Base-by-base conservation (phyloP, 495 filamentous ascomycete genomes). In the Physcia stellaris region DNA sequence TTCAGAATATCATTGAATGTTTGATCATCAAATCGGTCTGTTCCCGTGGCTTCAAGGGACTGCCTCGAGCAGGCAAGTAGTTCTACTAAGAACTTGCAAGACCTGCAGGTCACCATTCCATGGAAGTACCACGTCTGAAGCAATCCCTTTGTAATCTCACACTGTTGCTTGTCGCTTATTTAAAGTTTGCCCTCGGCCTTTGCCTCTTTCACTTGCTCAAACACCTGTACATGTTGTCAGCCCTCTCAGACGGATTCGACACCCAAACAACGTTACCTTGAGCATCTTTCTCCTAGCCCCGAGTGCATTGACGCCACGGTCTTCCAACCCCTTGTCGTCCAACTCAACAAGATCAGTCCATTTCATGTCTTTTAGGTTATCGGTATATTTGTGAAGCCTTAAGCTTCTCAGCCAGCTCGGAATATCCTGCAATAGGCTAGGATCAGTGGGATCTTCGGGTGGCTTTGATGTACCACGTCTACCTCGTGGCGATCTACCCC, bases 271-370 rank as follows among this genome's bases (percentile, higher is more conserved):
- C 59, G 68, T 53, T 42, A 84, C 90, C 75, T 98, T 98, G 32
- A 98, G 64, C 86, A 98, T 94, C 70, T 98, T 98, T 60, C 86
- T 83, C 41, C 90, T 70, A 15, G 90, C 90, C 47, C 90, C 90
- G 43, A 95, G 69, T 30, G 90, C 90, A 57, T 94, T 95, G 23
- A 98, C 90, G 33, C 90, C 90, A 38, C 84, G 77, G 9, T 86
- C 81, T 59, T 96, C 88, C 49, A 98, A 66, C 39, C 83, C 86
- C 59, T 86, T 87, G 53, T 98, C 92, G 56, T 93, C 83, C 42
- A 98, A 66, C 58, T 86, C 80, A 46, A 98, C 62, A 50, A 98
- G 53, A 12, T 98, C 88, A n/a, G 73, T 80, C 90, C 90, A 98
- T 47, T 88, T 84, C 58, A 96, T 70, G 55, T 94, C 86, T 61